Base-by-base conservation (phyloP, 106 monocot species). In the Posidonia australis region DNA sequence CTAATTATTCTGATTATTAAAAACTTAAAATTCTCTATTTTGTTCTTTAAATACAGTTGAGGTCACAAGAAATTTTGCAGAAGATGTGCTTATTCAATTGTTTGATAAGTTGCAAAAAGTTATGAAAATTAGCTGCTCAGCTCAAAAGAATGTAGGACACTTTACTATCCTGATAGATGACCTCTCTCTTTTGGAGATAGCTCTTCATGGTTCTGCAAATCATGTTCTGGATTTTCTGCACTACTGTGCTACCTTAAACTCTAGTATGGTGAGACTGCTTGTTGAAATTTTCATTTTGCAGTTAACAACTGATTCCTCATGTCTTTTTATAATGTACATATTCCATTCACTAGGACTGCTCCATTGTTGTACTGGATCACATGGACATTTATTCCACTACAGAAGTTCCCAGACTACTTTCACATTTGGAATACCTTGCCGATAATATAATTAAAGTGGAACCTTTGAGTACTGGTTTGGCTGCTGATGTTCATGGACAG, bases 401-500 rank as follows among this genome's bases (percentile, higher is more conserved):
- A 14, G 90, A 84, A 60, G 66, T 27, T 17, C 51, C 67, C 16
- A 69, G 13, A 9, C 59, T 86, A 7, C 74, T 77, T 45, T 65
- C 65, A 19, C 69, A 72, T 65, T 45, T 82, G 70, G 60, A 80
- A 29, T 77, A 84, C 52, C 45, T 78, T 60, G 74, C 83, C 9
- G 80, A 87, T 51, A 30, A 72, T 64, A 54, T 77, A 46, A 66
- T 96, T 62, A 96, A 71, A 64, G 69, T 70, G 31, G 86, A 75
- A 69, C 86, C 93, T 22, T 72, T 96, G 54, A 71, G 58, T 48
- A 87, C 96, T 64, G 96, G 96, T 66, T 73, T 87, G 72, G 79
- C 96, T 67, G 64, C 74, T 68, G 90, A 96, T 77, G 87, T 96
- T 29, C 96, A 90, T 79, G 90, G 90, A 72, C 96, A 96, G 82